A percentile compares a stretch with the other conserved stretches of the same genome.
Conservation (phyloP, 139 green algal genomes). For the Micractinium sp. region DNA sequence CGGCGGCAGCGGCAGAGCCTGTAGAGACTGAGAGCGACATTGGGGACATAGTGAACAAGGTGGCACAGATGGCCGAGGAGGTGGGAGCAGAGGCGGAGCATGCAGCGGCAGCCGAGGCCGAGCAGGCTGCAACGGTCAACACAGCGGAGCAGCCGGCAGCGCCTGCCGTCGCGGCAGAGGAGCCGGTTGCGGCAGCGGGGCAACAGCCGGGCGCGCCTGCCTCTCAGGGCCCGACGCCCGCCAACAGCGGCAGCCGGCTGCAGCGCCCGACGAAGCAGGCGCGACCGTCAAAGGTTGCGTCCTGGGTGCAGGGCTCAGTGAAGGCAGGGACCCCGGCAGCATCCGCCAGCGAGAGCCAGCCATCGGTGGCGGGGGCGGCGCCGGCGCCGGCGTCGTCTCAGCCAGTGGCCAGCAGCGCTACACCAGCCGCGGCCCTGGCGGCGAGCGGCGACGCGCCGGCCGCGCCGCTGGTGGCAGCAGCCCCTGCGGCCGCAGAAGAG, state of each 20-base stretch:
- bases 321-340: not conserved
- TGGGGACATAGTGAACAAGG: not conserved
- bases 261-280: not conserved
- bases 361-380: not conserved
- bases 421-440: not conserved
- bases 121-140: not conserved
- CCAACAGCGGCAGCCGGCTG: not conserved
- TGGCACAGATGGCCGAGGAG: not conserved
- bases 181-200: not conserved
- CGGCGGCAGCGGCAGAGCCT: not conserved
- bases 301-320: no score
- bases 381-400: not conserved
- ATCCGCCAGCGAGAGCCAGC: not conserved
- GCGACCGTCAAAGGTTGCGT: no score
- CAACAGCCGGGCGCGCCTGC: not conserved
- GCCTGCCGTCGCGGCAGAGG: not conserved
- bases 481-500: not conserved
- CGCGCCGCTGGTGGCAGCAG: not conserved
- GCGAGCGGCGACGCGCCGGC: no score
- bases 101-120: not conserved
- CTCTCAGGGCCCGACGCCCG: no score
- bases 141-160: no score
- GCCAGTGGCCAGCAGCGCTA: not conserved
- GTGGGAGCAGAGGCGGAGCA: not conserved
- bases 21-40: not conserved